These are phyloP conservation scores for Schizopora paradoxa DNA, from an alignment of 1,284 basidiomycete genomes.

Conservation along the genomic window DNA sequence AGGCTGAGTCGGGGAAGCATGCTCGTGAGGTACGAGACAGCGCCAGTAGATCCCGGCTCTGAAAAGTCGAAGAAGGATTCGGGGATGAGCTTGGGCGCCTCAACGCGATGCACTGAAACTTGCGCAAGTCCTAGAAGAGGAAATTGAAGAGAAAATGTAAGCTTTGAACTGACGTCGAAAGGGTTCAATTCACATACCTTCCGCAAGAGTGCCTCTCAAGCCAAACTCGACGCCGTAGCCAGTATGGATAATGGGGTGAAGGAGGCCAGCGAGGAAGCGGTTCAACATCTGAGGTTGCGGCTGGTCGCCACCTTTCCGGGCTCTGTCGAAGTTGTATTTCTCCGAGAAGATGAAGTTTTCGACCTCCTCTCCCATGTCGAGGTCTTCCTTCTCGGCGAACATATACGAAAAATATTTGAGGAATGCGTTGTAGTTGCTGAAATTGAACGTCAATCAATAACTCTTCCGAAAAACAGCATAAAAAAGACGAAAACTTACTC, in stretches of 20 bases:
- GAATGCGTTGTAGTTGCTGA: slow-evolving; percentile 33
- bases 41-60: too few species aligned
- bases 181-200: too few species aligned
- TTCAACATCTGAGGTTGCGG: slow-evolving; percentile 24
- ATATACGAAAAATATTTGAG: slow-evolving; percentile 29
- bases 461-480: not conserved
- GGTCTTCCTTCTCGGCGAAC: slow-evolving; percentile 18
- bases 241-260: slow-evolving; percentile 26
- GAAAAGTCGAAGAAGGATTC: too few species aligned
- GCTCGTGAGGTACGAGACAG: too few species aligned
- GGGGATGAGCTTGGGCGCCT: too few species aligned
- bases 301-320: slow-evolving; percentile 1
- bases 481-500: not conserved
- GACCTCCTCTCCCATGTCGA: slow-evolving; percentile 24
- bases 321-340: slow-evolving; percentile 30
- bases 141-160: too few species aligned
- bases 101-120: too few species aligned
- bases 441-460: too few species aligned
- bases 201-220: slow-evolving; percentile 22
- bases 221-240: slow-evolving; percentile 26
- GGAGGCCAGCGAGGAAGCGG: slow-evolving; percentile 21
- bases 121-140: too few species aligned
- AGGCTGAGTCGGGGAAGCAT: too few species aligned
- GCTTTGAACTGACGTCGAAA: too few species aligned
- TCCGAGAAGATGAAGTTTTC: slow-evolving; percentile 27